Base-by-base conservation (phyloP, 352 stramenopile genomes). In the Phytophthora pistaciae region DNA sequence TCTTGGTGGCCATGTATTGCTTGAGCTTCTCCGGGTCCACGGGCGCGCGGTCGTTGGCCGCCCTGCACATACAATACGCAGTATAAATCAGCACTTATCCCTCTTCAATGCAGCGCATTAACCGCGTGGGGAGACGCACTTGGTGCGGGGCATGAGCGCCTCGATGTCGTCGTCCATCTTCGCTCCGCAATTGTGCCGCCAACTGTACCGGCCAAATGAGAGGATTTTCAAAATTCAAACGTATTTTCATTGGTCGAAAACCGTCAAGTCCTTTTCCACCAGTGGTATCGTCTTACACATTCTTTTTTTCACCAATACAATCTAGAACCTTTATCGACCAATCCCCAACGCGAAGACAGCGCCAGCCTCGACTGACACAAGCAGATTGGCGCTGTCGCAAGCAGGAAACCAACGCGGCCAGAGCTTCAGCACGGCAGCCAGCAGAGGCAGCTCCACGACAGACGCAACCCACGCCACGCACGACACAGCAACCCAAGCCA, bases 121-220 rank as follows among this genome's bases (percentile, higher is more conserved):
- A 23, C 27, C 21, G 16, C 20, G 29, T 29, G 29, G 1, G 29
- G 29, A 9, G 36, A 66, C 70, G 60, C 68, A 94, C 87, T 79
- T 90, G 52, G 85, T 93, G 25, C 87, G 85, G 40, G 87, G 87
- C 87, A 94, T 94, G 16, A 91, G 74, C 68, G 66, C 44, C 54
- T 87, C 82, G 23, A 94, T 79, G 23, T 42, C 36, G 11, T 93
- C 87, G 65, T 92, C 84, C 58, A 82, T 70, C 8, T 48, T 27
- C n/a, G 9, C 29, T 36, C 29, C 29, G 29, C 29, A 36, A 16
- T 16, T 18, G 36, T 42, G 36, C 14, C 16, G 53, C 18, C 25
- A 54, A 18, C 60, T 29, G 6, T 33, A 9, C 29, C 42, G 46
- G 33, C 29, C 29, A 33, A 33, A 33, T 49, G 25, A 18, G 10